Evolutionary conservation across 495 filamentous ascomycete genomes (phyloP).

Genomic region (Neurospora hispaniola): DNA sequence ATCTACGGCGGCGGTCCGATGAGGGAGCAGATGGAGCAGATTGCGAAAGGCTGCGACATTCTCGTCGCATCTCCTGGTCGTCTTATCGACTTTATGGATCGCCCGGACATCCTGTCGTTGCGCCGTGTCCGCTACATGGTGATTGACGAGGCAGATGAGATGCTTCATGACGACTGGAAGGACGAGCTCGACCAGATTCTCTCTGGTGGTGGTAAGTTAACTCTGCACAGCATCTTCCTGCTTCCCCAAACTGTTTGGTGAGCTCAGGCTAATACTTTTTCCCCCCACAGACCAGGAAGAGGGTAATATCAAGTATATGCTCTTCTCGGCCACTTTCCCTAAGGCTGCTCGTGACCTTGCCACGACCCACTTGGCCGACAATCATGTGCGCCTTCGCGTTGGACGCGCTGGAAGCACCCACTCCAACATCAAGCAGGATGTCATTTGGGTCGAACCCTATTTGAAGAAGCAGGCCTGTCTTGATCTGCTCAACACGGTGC

Average conservation of each 20-base stretch:
- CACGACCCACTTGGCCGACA: conserved; percentile 55
- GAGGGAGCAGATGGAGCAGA: conserved; percentile 53
- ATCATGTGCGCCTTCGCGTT: conserved; percentile 68
- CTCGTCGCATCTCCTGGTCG: conserved; percentile 83
- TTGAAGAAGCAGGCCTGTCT: conserved; percentile 60
- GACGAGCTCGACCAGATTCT: conserved; percentile 59
- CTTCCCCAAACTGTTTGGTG: conserved; percentile 5
- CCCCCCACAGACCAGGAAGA: conserved; percentile 59
- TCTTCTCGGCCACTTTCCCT: conserved; percentile 93
- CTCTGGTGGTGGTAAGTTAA: conserved; percentile 58
- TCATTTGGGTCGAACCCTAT: conserved; percentile 50
- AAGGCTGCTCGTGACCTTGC: conserved; percentile 66
- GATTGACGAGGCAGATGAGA: conserved; percentile 92
- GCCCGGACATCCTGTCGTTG: conserved; percentile 55
- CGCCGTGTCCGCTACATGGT: conserved; percentile 71
- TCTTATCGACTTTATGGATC: conserved; percentile 68
- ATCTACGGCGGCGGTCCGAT: conserved; percentile 75
- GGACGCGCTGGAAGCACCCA: conserved; percentile 77
- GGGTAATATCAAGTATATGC: conserved; percentile 68
- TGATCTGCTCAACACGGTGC: conserved; percentile 57
- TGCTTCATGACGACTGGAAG: conserved; percentile 69
- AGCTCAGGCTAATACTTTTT: conserved; percentile 13
- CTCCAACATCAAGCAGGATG: conserved; percentile 65
- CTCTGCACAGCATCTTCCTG: neutral
- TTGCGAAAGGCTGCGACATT: conserved; percentile 78